Percentiles rank a stretch among this genome's conserved stretches.
phyloP scores from a whole-genome alignment of 2,329 filamentous ascomycete species.

The Drechslerella coelobrocha region DNA sequence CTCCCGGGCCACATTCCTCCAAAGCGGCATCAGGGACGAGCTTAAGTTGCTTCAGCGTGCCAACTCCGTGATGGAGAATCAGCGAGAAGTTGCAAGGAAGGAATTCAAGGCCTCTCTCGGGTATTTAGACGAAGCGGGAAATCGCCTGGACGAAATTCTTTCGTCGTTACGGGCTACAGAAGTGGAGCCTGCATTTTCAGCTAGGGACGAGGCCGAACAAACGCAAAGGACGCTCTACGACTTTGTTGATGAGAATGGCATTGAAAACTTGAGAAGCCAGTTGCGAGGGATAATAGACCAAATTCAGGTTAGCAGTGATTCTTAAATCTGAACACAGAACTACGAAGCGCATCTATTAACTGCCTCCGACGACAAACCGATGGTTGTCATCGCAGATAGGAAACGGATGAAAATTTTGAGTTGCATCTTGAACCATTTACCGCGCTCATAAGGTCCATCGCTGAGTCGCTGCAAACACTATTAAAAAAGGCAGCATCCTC shows the following conservation, averaged over 20 bases:
- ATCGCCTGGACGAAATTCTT: constrained; percentile 64
- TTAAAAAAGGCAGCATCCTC: constrained; percentile 34
- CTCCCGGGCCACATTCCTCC: constrained; percentile 54
- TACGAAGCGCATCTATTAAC: constrained; percentile 46
- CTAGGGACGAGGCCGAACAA: constrained; percentile 59
- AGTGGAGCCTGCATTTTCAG: constrained; percentile 66
- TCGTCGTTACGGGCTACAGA: constrained; percentile 65
- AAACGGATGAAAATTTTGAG: constrained; percentile 47
- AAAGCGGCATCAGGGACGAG: constrained; percentile 54
- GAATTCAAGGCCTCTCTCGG: constrained; percentile 50
- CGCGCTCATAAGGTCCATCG: constrained; percentile 26
- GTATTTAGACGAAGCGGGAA: constrained; percentile 41
- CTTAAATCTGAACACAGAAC: too few species aligned
- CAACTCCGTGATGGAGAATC: constrained; percentile 53
- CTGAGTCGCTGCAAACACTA: constrained; percentile 31
- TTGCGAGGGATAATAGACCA: constrained; percentile 68
- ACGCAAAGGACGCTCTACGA: constrained; percentile 66
- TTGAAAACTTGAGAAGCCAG: constrained; percentile 66
- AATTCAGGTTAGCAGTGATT: constrained; percentile 52
- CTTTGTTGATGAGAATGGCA: constrained; percentile 70
- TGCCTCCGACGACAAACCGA: constrained; percentile 52
- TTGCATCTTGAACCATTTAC: constrained; percentile 41
- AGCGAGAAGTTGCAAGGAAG: constrained; percentile 49
- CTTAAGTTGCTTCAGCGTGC: constrained; percentile 52
- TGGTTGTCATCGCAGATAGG: constrained; percentile 39